Conservation (phyloP, 345 rosid genomes). For the Crucihimalaya himalaica region DNA sequence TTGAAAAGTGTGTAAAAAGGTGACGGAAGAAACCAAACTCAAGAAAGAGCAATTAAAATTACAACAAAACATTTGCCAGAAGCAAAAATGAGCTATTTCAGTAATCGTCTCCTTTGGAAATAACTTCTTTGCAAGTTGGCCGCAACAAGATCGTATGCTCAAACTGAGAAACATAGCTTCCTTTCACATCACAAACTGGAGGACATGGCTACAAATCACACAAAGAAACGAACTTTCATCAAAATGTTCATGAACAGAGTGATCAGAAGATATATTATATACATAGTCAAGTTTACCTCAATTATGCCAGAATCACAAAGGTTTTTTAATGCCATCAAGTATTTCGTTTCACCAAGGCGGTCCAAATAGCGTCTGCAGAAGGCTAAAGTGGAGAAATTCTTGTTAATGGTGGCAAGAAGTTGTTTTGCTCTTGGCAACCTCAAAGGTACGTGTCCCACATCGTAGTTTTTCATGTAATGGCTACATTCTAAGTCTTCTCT, state of each 20-base stretch:
- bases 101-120: conserved; percentile 81
- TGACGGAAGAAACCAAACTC: not conserved
- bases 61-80: not conserved
- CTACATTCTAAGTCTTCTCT: conserved; percentile 97
- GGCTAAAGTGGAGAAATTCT: conserved; percentile 87
- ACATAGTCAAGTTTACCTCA: conserved; percentile 50
- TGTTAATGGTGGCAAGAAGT: conserved; percentile 82
- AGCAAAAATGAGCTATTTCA: conserved; percentile 18
- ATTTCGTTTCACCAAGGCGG: conserved; percentile 89
- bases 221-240: conserved; percentile 15
- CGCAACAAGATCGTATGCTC: conserved; percentile 85
- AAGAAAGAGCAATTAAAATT: not conserved
- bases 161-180: conserved; percentile 81
- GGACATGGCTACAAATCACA: conserved; percentile 58
- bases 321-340: conserved; percentile 90
- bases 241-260: not conserved
- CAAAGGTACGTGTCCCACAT: conserved; percentile 74
- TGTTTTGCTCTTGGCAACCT: conserved; percentile 93
- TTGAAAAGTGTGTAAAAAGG: too few relatives aligned
- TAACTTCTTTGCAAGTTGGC: conserved; percentile 89
- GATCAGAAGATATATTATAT: not conserved
- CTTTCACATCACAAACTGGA: conserved; percentile 76
- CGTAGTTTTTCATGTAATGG: conserved; percentile 89
- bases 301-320: conserved; percentile 78
- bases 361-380: conserved; percentile 93